Evolutionary conservation across 495 filamentous ascomycete genomes (phyloP), one percentile per base, ranked within the genome.

Genomic region (Penicillium silybi): DNA sequence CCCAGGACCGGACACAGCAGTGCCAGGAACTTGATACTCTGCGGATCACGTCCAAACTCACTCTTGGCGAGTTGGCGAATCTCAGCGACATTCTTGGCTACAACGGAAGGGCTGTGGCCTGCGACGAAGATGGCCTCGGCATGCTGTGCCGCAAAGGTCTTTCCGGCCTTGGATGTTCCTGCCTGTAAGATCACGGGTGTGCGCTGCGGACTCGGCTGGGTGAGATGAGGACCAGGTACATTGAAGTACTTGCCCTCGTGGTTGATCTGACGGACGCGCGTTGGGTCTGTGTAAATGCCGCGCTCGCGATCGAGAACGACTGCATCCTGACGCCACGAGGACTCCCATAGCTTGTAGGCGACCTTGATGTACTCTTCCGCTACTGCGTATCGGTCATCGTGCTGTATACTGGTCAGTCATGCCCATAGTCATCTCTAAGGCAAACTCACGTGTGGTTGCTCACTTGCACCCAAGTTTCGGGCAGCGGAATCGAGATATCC

Each of bases 351-450:
- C 57, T 86, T 87, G 73, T 88, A 88, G 48, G 86, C 75, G 6
- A 87, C 82, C 37, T 76, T 70, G 51, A 88, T 66, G 63, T 87
- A 89, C 61, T 89, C 85, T 49, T 86, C 81, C 6, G 84, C 84
- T 38, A 81, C 69, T 16, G 74, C 78, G 63, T 89, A 89, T 39
- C 85, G 73, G 51, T 87, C 80, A 57, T 87, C 84, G 65, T 88
- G 85, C 72, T 81, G 50, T 17, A 42, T 20, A n/a, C n/a, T 16
- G 15, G 37, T 57, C 10, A 54, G 39, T 19, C 41, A 26, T 40
- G 37, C 17, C 40, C 17, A 18, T 9, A 18, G 4, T 5, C 27
- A 16, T 18, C n/a, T 42, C 23, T 2, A 11, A 17, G 35, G 11
- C 25, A 22, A 18, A 42, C 50, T 41, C 58, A 75, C 72, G 41